These are phyloP conservation scores for Aspergillus affinis DNA, from an alignment of 495 filamentous ascomycete genomes.

Conservation along the genomic window DNA sequence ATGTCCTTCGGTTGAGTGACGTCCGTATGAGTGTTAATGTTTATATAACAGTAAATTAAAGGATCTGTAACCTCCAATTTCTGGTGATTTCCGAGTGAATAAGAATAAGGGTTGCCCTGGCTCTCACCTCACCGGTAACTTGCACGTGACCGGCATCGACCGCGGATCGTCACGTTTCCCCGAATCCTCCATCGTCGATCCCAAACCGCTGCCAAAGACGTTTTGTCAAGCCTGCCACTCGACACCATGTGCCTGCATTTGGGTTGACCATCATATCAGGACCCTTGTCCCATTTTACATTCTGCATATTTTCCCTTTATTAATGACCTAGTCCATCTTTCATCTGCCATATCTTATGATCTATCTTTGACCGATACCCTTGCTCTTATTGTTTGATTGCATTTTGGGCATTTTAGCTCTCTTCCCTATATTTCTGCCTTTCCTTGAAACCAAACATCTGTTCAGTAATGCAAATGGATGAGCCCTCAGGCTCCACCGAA, in stretches of 20 bases:
- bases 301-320: background rate
- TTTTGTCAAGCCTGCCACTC: background rate
- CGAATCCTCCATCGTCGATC: constrained; percentile 4
- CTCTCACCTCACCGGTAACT: constrained; percentile 1
- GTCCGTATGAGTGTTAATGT: too few species aligned
- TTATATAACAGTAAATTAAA: background rate
- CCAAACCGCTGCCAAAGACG: background rate
- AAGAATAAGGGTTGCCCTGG: background rate
- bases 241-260: background rate
- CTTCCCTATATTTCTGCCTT: constrained; percentile 7
- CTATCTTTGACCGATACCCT: background rate
- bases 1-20: too few species aligned
- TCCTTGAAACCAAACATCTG: background rate
- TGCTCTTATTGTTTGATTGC: background rate
- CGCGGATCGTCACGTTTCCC: constrained; percentile 12
- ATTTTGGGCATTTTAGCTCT: background rate
- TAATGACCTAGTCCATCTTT: background rate
- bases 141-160: constrained; percentile 14
- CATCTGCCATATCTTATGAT: background rate
- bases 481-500: constrained; percentile 22
- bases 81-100: too few species aligned
- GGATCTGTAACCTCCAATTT: too few species aligned
- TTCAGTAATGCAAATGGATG: constrained; percentile 32
- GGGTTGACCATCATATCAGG: background rate
- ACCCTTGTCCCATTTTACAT: background rate